phyloP scores from a whole-genome alignment of 2,329 filamentous ascomycete species.

The Penicillium brasilianum region DNA sequence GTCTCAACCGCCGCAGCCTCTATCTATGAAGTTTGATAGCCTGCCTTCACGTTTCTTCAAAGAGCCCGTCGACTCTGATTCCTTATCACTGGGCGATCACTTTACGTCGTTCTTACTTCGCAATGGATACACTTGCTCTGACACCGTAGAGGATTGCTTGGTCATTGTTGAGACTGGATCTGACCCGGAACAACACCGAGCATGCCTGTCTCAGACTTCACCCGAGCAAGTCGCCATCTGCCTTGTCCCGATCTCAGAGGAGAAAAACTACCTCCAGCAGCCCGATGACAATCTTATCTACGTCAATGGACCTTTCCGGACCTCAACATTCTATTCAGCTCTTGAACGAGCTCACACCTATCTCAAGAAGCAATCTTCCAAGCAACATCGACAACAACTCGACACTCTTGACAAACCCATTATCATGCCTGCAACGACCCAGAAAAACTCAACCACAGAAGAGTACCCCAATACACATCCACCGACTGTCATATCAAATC shows the following conservation, averaged over 20 bases:
- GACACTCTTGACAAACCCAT: neutral
- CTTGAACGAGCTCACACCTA: constrained; percentile 6
- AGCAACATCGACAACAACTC: neutral
- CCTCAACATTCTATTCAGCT: neutral
- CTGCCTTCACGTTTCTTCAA: constrained; percentile 1
- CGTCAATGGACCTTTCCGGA: constrained; percentile 8
- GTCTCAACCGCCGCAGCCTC: neutral
- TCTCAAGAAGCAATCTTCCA: neutral
- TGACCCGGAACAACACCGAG: constrained; percentile 7
- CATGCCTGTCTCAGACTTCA: constrained; percentile 1
- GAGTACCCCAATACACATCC: no score
- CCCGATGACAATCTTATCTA: constrained; percentile 10
- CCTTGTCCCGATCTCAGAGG: constrained; percentile 4
- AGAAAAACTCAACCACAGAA: neutral
- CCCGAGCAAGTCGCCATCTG: constrained; percentile 11
- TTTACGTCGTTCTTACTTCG: neutral
- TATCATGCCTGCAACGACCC: neutral
- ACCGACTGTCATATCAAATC: neutral
- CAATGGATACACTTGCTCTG: constrained; percentile 4
- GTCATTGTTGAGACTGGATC: constrained; percentile 8
- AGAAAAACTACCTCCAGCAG: neutral
- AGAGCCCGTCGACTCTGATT: neutral
- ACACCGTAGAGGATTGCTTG: constrained; percentile 5
- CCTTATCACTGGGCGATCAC: neutral
- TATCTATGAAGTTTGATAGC: neutral